These are phyloP conservation scores for Paraconiothyrium brasiliense DNA, from an alignment of 2,329 filamentous ascomycete genomes.

Conservation along the genomic window DNA sequence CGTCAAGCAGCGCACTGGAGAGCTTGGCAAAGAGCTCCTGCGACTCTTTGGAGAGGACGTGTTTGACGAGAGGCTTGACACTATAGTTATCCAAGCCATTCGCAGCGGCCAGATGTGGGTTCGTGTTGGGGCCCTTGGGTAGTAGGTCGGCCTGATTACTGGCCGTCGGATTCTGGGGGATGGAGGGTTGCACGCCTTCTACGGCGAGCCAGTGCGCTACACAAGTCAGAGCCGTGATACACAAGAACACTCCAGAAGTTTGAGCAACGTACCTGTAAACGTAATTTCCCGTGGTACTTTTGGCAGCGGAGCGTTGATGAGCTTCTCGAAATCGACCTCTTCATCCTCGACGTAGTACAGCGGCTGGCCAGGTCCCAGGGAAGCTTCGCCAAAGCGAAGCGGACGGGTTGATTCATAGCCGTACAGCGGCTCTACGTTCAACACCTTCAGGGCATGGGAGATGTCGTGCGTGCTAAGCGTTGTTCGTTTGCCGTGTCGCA, in stretches of 20 bases:
- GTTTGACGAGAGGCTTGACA: slow-evolving; percentile 92
- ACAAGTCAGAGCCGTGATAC: slow-evolving; percentile 17
- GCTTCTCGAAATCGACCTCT: slow-evolving; percentile 97
- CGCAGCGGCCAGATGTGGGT: slow-evolving; percentile 82
- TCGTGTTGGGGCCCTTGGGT: slow-evolving; percentile 88
- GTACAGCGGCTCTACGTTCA: slow-evolving; percentile 95
- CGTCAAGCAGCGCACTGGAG: slow-evolving; percentile 85
- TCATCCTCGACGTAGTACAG: slow-evolving; percentile 98
- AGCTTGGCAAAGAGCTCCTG: slow-evolving; percentile 98
- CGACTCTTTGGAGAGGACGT: slow-evolving; percentile 94
- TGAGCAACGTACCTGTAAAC: slow-evolving; percentile 75
- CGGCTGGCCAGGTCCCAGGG: slow-evolving; percentile 89
- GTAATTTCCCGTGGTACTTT: slow-evolving; percentile 93
- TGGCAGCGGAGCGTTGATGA: slow-evolving; percentile 94
- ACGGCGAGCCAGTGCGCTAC: slow-evolving; percentile 96
- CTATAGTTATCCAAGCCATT: slow-evolving; percentile 83
- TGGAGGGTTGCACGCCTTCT: slow-evolving; percentile 95
- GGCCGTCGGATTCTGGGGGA: slow-evolving; percentile 93
- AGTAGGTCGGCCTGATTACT: slow-evolving; percentile 86
- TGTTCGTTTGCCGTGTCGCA: slow-evolving; percentile 89
- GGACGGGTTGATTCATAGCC: slow-evolving; percentile 94
- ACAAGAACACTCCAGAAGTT: not conserved
- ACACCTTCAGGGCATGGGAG: slow-evolving; percentile 80
- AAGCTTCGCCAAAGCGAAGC: slow-evolving; percentile 91
- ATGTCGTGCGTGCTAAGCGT: slow-evolving; percentile 90